Conservation (phyloP, 768 basidiomycete species). For the Suillus placidus region DNA sequence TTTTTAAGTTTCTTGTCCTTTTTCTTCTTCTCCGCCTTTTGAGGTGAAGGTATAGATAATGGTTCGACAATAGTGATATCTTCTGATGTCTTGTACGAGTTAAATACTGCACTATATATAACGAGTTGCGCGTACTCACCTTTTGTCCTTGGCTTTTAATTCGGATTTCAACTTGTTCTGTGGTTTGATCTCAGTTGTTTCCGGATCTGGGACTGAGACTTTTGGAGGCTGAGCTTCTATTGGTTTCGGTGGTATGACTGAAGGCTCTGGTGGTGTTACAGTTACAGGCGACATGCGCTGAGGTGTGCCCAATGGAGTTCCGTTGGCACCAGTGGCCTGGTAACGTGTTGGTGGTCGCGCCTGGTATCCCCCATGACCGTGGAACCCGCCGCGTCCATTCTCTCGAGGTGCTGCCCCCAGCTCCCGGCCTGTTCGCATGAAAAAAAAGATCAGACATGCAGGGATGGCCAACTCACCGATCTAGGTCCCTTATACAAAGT, state of each 20-base stretch:
- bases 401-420: constrained; percentile 30
- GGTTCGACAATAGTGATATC: not conserved
- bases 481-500: constrained; percentile 81
- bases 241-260: constrained; percentile 10
- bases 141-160: constrained; percentile 24
- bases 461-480: constrained; percentile 30
- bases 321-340: constrained; percentile 64
- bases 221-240: not conserved
- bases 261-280: constrained; percentile 20
- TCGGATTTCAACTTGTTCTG: constrained; percentile 11
- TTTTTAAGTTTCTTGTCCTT: constrained; percentile 18
- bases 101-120: not conserved
- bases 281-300: constrained; percentile 49
- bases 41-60: not conserved
- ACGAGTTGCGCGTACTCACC: constrained; percentile 14
- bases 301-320: constrained; percentile 69
- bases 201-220: not conserved
- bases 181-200: constrained; percentile 7
- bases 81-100: constrained; percentile 15
- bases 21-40: constrained; percentile 23
- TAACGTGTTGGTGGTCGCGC: constrained; percentile 23
- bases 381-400: constrained; percentile 37
- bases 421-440: constrained; percentile 22
- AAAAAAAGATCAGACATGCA: not conserved
- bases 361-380: constrained; percentile 30